Evolutionary conservation across 108 stramenopile genomes (phyloP).

Genomic region (Seminavis robusta): DNA sequence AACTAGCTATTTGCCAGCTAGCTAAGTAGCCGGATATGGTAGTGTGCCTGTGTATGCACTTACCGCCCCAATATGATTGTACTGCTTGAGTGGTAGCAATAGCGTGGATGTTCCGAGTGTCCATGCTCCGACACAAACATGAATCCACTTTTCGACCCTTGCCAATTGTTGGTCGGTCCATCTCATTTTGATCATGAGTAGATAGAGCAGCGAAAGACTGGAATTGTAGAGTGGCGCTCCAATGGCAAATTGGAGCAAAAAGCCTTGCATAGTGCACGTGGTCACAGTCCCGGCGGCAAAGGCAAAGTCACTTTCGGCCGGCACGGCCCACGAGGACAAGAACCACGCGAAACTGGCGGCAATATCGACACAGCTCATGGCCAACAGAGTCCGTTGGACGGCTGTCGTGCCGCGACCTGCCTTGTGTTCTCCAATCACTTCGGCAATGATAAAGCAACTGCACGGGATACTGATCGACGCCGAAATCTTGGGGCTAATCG

Average conservation of each 20-base stretch:
- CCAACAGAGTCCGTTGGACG: constrained; percentile 23
- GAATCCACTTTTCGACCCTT: constrained; percentile 16
- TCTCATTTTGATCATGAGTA: constrained; percentile 32
- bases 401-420: constrained; percentile 17
- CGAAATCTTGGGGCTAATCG: constrained; percentile 15
- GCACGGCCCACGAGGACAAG: constrained; percentile 28
- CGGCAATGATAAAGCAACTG: constrained; percentile 8
- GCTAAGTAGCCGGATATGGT: too few species aligned
- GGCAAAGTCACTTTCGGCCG: not conserved
- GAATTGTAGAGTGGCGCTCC: constrained; percentile 36
- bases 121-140: constrained; percentile 14
- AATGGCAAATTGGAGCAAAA: constrained; percentile 41
- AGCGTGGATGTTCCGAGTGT: constrained; percentile 22
- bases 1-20: too few species aligned
- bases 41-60: too few species aligned
- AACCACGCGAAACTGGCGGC: constrained; percentile 24
- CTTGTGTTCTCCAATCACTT: constrained; percentile 14
- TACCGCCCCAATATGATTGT: constrained; percentile 20
- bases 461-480: constrained; percentile 11
- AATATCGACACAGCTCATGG: constrained; percentile 24
- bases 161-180: constrained; percentile 24
- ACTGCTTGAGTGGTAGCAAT: constrained; percentile 18
- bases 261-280: constrained; percentile 48
- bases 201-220: constrained; percentile 37
- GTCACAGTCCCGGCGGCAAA: constrained; percentile 23